These are phyloP conservation scores for Cicer bijugum DNA, from an alignment of 306 rosid genomes.

Conservation along the genomic window DNA sequence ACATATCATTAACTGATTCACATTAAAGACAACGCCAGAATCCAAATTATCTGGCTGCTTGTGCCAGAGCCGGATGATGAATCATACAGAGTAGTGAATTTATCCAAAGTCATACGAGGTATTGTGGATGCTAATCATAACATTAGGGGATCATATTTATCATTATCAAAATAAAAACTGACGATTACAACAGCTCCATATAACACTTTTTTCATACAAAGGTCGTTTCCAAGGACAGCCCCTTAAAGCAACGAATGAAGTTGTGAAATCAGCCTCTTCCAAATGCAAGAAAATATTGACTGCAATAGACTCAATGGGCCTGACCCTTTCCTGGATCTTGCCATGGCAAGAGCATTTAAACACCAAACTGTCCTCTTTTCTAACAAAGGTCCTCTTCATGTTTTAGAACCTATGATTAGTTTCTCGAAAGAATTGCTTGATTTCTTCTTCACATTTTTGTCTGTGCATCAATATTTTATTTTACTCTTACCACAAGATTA, in stretches of 20 bases:
- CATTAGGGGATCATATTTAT: conserved; percentile 3
- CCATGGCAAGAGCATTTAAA: not conserved
- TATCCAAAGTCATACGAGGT: not conserved
- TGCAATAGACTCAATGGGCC: not conserved
- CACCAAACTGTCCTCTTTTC: not conserved
- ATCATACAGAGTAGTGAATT: not conserved
- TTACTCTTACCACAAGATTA: not conserved
- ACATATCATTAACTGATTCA: not conserved
- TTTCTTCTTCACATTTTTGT: conserved; percentile 1
- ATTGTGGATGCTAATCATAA: not conserved
- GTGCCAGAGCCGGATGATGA: not conserved
- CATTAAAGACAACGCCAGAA: conserved; percentile 7
- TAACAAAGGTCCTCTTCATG: not conserved
- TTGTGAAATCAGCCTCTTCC: not conserved
- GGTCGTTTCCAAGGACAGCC: not conserved
- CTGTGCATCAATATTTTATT: not conserved
- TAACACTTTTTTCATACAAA: conserved; percentile 6
- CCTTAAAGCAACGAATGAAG: not conserved
- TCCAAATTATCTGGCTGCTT: conserved; percentile 3
- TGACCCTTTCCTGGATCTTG: not conserved
- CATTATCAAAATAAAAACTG: conserved; percentile 22
- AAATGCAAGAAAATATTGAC: not conserved
- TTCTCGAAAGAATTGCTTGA: not conserved
- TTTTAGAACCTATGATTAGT: not conserved
- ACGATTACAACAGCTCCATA: not conserved